Percentiles rank a stretch among this genome's conserved stretches.
These are phyloP conservation scores for Juglanconis juglandina DNA, from an alignment of 2,329 filamentous ascomycete genomes.

Conservation along the genomic window DNA sequence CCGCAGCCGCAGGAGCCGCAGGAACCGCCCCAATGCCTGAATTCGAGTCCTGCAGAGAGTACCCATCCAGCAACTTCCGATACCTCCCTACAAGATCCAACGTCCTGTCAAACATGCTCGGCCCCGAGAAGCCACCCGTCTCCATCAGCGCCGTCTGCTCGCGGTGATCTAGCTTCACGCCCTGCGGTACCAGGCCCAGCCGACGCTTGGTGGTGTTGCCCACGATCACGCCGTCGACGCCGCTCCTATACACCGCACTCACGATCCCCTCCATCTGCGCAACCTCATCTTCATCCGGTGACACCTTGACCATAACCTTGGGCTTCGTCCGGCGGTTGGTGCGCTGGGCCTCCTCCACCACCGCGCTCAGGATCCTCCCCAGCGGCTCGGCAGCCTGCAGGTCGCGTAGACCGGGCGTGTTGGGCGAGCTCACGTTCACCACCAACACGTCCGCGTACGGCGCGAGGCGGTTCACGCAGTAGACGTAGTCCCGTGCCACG, in stretches of 20 bases:
- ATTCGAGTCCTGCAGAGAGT: constrained; percentile 35
- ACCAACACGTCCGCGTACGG: constrained; percentile 94
- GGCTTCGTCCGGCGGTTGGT: constrained; percentile 66
- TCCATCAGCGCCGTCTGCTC: constrained; percentile 70
- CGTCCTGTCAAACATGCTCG: constrained; percentile 80
- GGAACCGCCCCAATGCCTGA: constrained; percentile 26
- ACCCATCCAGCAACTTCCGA: constrained; percentile 61
- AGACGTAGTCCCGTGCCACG: constrained; percentile 79
- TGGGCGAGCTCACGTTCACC: constrained; percentile 95
- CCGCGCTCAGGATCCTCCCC: constrained; percentile 73
- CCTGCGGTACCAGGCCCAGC: constrained; percentile 64
- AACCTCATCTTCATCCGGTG: constrained; percentile 86
- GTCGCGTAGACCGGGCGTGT: constrained; percentile 85
- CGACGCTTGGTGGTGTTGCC: constrained; percentile 93
- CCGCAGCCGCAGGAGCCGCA: constrained; percentile 32
- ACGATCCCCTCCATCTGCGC: constrained; percentile 85
- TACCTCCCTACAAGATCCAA: constrained; percentile 77
- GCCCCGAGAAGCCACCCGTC: constrained; percentile 86
- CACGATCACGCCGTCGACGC: constrained; percentile 92
- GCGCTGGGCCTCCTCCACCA: constrained; percentile 72
- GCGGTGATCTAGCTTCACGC: constrained; percentile 58
- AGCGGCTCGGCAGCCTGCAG: constrained; percentile 83
- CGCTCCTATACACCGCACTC: constrained; percentile 75
- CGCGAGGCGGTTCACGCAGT: constrained; percentile 78
- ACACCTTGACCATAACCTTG: constrained; percentile 95